phyloP scores from a whole-genome alignment of 164 flowering plant species.

The Vitis cinerea region DNA sequence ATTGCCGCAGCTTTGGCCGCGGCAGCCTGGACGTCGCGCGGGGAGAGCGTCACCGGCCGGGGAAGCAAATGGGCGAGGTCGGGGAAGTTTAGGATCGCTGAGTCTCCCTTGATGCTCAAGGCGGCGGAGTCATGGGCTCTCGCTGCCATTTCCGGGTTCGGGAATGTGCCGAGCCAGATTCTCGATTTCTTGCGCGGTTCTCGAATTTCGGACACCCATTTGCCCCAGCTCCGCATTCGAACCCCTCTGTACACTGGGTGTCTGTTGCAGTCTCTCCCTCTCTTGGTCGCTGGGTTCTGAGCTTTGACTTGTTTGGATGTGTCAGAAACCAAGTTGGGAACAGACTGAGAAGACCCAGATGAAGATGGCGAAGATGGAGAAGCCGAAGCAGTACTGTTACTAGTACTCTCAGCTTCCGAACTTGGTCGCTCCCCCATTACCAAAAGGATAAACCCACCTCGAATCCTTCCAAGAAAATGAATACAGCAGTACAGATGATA shows the following conservation, averaged over 20 bases:
- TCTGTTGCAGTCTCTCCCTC: constrained; percentile 30
- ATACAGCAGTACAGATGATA: no score
- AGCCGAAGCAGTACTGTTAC: not conserved
- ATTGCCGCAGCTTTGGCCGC: constrained; percentile 77
- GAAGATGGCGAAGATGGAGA: not conserved
- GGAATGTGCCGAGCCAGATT: constrained; percentile 86
- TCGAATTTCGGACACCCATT: constrained; percentile 94
- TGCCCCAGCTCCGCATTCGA: constrained; percentile 84
- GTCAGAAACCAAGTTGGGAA: not conserved
- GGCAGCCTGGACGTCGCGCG: constrained; percentile 70
- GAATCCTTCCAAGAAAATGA: no score
- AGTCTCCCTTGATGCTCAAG: constrained; percentile 59
- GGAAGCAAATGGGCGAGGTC: constrained; percentile 55
- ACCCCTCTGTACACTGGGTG: constrained; percentile 80
- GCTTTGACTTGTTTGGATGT: not conserved
- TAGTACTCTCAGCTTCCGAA: constrained; percentile 6
- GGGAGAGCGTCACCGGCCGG: constrained; percentile 52
- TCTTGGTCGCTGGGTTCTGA: not conserved
- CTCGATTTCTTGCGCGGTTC: constrained; percentile 84
- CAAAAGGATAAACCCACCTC: no score
- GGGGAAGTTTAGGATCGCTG: constrained; percentile 77
- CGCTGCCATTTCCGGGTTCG: constrained; percentile 87
- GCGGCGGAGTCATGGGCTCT: constrained; percentile 90
- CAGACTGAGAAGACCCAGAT: not conserved
- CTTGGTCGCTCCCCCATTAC: not conserved